Base-by-base conservation (phyloP, 345 rosid genomes). In the Noccaea caerulescens region DNA sequence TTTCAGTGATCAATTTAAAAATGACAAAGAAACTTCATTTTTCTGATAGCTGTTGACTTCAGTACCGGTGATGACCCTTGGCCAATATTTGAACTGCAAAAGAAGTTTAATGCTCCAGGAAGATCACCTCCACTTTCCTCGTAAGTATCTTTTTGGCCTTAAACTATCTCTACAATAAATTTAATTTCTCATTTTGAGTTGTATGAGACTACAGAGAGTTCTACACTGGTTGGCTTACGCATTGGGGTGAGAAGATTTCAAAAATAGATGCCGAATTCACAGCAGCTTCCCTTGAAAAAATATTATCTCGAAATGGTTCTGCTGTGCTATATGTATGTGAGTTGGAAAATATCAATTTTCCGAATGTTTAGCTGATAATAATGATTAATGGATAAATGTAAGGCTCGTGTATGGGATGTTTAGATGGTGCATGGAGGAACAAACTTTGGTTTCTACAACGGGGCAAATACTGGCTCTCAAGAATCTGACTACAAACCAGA, bases 401-500 rank as follows among this genome's bases (percentile, higher is more conserved):
- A 69, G n/a, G 45, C 5, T 62, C 7, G 38, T 47, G 58, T 61
- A 37, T 69, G 58, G 38, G 69, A 62, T 69, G 49, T 76, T 80
- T 78, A 93, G 98, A 91, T 93, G 98, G 98, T 88, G 55, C 98
- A 93, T 70, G 98, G 98, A 65, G 98, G 98, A 71, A 87, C 97
- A 49, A 93, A 93, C 83, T 93, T 91, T 77, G 98, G 98, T 63
- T 93, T 93, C 81, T 91, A 88, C 55, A 88, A 73, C 71, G 98
- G 98, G 68, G 98, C 98, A 76, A 93, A 93, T 74, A 89, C 93
- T 56, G 97, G 88, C 62, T 41, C 46, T 1, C 77, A 72, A 39
- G 85, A 85, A 73, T 82, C 77, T 42, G 91, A 86, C 76, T 93
- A 88, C 82, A 86, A 93, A 77, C 86, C 98, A 33, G 98, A 93